A percentile compares a stretch with the other conserved stretches of the same genome.
Conservation (phyloP, 192 early-diverging fungal genomes). For the Thamnidium elegans region DNA sequence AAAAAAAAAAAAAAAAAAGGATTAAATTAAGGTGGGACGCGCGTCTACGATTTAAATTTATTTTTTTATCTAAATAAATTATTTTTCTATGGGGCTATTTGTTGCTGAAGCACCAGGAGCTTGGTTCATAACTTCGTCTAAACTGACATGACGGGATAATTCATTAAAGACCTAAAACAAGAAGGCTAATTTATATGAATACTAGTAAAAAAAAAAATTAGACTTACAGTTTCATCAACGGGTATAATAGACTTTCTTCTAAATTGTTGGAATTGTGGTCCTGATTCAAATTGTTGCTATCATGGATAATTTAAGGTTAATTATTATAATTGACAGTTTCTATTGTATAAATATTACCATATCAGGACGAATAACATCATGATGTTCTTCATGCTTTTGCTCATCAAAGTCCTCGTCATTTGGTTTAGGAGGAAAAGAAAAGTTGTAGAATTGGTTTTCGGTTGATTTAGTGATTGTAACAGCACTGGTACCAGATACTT, state of each 20-base stretch:
- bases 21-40: neutral
- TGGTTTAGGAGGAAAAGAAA: slow-evolving; percentile 6
- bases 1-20: slow-evolving; percentile 3
- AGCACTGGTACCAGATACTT: slow-evolving; percentile 25
- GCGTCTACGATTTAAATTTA: neutral
- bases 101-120: slow-evolving; percentile 18
- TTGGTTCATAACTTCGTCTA: slow-evolving; percentile 49
- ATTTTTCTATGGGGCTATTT: slow-evolving; percentile 4
- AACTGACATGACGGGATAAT: slow-evolving; percentile 50
- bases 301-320: neutral
- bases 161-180: slow-evolving; percentile 50
- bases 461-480: slow-evolving; percentile 1
- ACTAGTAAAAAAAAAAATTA: neutral
- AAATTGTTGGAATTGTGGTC: slow-evolving; percentile 47
- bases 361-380: slow-evolving; percentile 26
- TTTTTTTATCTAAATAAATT: neutral
- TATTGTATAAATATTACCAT: slow-evolving; percentile 24
- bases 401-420: slow-evolving; percentile 19
- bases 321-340: neutral
- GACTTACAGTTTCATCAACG: slow-evolving; percentile 54
- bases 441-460: slow-evolving; percentile 12
- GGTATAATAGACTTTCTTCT: slow-evolving; percentile 65
- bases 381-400: slow-evolving; percentile 18
- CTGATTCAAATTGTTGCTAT: slow-evolving; percentile 49
- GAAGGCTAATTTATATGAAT: slow-evolving; percentile 3